These are phyloP conservation scores for Claviceps sp. DNA, from an alignment of 2,329 filamentous ascomycete species.

Conservation along the genomic window DNA sequence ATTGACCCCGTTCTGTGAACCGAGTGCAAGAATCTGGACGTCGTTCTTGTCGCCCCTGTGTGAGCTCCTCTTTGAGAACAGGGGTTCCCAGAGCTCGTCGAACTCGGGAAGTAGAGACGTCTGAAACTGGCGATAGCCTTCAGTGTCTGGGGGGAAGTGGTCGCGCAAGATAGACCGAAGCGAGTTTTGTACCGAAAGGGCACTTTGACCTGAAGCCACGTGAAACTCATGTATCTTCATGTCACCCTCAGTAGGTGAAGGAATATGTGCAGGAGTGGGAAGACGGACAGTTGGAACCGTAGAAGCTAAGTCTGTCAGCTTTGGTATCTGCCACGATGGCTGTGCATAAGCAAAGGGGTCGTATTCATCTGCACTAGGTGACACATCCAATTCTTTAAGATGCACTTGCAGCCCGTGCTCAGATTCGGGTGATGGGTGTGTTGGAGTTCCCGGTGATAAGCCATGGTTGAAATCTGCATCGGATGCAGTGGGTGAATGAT, in stretches of 20 bases:
- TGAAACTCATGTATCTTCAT: constrained; percentile 33
- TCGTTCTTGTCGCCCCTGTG: constrained; percentile 23
- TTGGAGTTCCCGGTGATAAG: constrained; percentile 15
- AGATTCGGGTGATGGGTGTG: constrained; percentile 1
- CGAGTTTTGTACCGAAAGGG: constrained; percentile 42
- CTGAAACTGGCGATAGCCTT: constrained; percentile 33
- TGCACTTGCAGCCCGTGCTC: background rate
- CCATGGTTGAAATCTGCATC: constrained; percentile 9
- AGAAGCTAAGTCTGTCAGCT: constrained; percentile 9
- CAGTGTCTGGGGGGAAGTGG: constrained; percentile 34
- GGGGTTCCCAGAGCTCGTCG: constrained; percentile 38
- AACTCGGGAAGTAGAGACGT: constrained; percentile 35
- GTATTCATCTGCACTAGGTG: constrained; percentile 24
- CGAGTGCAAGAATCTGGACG: constrained; percentile 48
- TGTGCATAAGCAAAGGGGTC: constrained; percentile 31
- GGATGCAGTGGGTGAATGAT: constrained; percentile 11
- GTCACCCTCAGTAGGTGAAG: constrained; percentile 17
- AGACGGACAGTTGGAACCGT: constrained; percentile 19
- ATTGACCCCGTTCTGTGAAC: constrained; percentile 40
- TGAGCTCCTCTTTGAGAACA: constrained; percentile 28
- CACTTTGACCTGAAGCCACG: constrained; percentile 27
- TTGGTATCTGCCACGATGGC: constrained; percentile 13
- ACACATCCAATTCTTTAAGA: background rate
- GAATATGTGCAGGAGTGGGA: constrained; percentile 31
- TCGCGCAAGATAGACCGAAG: constrained; percentile 38